A percentile compares a stretch with the other conserved stretches of the same genome.
Conservation (phyloP, 2,329 filamentous ascomycete species). For the Aspergillus eucalypticola region DNA sequence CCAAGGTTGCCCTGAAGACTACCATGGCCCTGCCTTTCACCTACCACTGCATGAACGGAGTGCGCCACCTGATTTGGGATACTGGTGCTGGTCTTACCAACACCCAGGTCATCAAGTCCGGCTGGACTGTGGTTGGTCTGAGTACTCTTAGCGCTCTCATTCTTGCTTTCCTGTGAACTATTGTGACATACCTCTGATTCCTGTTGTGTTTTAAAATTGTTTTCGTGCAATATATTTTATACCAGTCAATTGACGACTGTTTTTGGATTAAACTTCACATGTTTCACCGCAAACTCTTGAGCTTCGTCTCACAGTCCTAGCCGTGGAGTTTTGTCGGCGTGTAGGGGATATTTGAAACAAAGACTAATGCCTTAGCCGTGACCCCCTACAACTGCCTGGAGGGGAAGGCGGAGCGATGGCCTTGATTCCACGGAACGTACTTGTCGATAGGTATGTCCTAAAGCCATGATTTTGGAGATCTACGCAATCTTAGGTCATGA, state of each 20-base stretch:
- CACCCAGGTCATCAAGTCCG: slow-evolving; percentile 63
- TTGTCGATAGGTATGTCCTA: neutral
- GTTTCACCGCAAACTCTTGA: neutral
- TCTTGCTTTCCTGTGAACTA: slow-evolving; percentile 48
- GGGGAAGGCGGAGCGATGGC: neutral
- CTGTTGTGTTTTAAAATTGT: slow-evolving; percentile 33
- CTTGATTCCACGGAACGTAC: neutral
- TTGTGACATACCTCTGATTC: slow-evolving; percentile 34
- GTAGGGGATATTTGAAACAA: neutral
- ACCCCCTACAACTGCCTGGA: neutral
- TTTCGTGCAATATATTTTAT: slow-evolving; percentile 27
- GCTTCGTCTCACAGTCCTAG: neutral
- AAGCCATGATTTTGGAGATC: neutral
- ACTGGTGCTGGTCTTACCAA: slow-evolving; percentile 63
- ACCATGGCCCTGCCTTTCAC: slow-evolving; percentile 65
- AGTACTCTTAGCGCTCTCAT: slow-evolving; percentile 52
- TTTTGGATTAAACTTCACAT: slow-evolving; percentile 15
- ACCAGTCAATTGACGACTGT: slow-evolving; percentile 24
- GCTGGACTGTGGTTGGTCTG: slow-evolving; percentile 63
- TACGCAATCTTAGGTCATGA: neutral
- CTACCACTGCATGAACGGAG: slow-evolving; percentile 68
- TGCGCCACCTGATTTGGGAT: slow-evolving; percentile 73
- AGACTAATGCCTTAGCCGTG: neutral
- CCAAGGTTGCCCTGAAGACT: slow-evolving; percentile 62
- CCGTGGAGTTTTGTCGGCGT: neutral